Percentiles rank a stretch among this genome's conserved stretches.
phyloP scores from a whole-genome alignment of 139 green algal species.

The Axilococcus clingmanii region DNA sequence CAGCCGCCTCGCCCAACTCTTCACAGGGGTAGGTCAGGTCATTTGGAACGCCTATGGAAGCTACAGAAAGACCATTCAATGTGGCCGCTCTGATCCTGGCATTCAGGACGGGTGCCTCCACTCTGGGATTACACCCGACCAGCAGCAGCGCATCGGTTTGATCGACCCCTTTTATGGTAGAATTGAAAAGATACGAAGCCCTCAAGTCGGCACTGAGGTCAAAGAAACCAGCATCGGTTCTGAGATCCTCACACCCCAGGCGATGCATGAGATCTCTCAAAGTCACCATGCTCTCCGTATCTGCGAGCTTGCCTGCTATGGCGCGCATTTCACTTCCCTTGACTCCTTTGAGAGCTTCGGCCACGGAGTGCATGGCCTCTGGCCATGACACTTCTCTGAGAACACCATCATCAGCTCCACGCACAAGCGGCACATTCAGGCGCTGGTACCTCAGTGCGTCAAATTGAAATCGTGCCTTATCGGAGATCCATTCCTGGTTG shows the following conservation, averaged over 20 bases:
- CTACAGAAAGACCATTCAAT: slow-evolving; percentile 38
- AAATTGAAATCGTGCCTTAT: slow-evolving; percentile 95
- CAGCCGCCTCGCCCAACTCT: slow-evolving; percentile 66
- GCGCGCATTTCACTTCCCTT: slow-evolving; percentile 66
- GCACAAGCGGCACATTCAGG: slow-evolving; percentile 77
- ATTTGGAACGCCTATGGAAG: slow-evolving; percentile 12
- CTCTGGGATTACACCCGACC: slow-evolving; percentile 86
- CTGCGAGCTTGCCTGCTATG: slow-evolving; percentile 81
- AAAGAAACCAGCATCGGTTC: slow-evolving; percentile 28
- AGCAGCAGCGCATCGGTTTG: slow-evolving; percentile 84
- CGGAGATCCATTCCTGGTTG: slow-evolving; percentile 98
- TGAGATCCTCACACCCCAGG: slow-evolving; percentile 64
- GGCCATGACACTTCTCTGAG: slow-evolving; percentile 61
- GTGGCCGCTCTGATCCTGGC: slow-evolving; percentile 67
- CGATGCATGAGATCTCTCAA: slow-evolving; percentile 68
- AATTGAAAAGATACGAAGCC: slow-evolving; percentile 86
- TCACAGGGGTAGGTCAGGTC: slow-evolving; percentile 91
- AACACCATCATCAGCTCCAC: slow-evolving; percentile 7
- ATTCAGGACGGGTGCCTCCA: slow-evolving; percentile 93
- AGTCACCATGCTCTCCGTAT: slow-evolving; percentile 88
- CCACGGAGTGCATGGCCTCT: slow-evolving; percentile 57
- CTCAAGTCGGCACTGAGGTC: slow-evolving; percentile 74
- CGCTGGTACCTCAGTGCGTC: slow-evolving; percentile 91
- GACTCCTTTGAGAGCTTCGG: slow-evolving; percentile 28
- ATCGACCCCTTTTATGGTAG: slow-evolving; percentile 75